Conservation (phyloP, 306 rosid genomes). For the Rosa persica region DNA sequence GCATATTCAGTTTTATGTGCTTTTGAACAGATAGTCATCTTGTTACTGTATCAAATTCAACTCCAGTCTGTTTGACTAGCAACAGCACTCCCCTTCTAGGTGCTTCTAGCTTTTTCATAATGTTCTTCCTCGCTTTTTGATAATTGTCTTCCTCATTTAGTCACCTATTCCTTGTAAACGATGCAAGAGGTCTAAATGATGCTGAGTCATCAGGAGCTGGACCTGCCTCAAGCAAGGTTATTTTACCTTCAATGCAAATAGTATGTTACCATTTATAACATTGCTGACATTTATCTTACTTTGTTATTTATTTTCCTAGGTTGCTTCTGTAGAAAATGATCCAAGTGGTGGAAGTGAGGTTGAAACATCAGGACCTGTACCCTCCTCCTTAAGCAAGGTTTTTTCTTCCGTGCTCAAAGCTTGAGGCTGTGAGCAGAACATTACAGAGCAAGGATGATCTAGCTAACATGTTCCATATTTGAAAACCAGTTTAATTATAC, state of each 20-base stretch:
- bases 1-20: background rate
- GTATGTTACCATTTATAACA: background rate
- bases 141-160: background rate
- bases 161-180: background rate
- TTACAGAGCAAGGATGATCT: conserved; percentile 10
- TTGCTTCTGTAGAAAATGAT: background rate
- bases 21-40: too few relatives aligned
- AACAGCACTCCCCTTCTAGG: background rate
- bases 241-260: background rate
- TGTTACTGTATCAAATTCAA: background rate
- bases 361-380: background rate
- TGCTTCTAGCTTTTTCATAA: background rate
- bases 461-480: background rate
- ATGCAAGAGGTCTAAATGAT: background rate
- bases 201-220: background rate
- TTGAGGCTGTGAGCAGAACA: conserved; percentile 13
- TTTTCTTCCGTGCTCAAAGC: conserved; percentile 23
- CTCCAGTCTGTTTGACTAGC: background rate
- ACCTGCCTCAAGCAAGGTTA: conserved; percentile 1
- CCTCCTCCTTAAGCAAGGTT: conserved; percentile 17
- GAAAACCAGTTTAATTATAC: too few relatives aligned
- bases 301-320: background rate
- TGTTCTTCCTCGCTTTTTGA: background rate
- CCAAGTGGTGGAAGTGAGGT: background rate
- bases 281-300: background rate